Conservation (phyloP, 2,329 filamentous ascomycete species). For the Coccinonectria pachysandricola region DNA sequence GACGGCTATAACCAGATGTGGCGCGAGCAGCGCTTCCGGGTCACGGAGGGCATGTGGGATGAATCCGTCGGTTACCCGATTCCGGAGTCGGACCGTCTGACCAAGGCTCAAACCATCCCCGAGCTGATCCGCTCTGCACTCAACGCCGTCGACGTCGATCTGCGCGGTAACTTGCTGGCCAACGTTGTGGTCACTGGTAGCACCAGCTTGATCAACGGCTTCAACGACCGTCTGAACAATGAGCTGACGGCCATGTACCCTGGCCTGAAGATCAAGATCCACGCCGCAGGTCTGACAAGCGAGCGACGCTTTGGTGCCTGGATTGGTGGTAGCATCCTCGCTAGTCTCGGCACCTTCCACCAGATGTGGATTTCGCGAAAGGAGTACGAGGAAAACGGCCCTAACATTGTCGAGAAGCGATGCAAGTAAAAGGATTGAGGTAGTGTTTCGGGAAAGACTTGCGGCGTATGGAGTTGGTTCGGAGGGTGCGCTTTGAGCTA, state of each 20-base stretch:
- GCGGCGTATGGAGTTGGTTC: constrained; percentile 27
- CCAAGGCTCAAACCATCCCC: constrained; percentile 70
- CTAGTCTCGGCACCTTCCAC: constrained; percentile 92
- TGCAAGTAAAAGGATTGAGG: constrained; percentile 56
- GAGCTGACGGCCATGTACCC: constrained; percentile 78
- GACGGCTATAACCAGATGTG: constrained; percentile 96
- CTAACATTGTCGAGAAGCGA: constrained; percentile 84
- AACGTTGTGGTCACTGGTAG: constrained; percentile 93
- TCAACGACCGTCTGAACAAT: constrained; percentile 80
- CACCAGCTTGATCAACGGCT: constrained; percentile 76
- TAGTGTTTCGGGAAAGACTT: constrained; percentile 7
- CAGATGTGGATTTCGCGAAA: constrained; percentile 99
- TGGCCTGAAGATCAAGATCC: constrained; percentile 75
- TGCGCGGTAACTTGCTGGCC: constrained; percentile 69
- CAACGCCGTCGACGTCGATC: constrained; percentile 75
- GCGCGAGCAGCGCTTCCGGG: constrained; percentile 74
- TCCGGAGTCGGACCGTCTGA: constrained; percentile 36
- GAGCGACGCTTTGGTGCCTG: constrained; percentile 89
- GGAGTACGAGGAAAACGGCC: constrained; percentile 94
- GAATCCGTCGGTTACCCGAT: constrained; percentile 59
- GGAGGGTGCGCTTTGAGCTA: constrained; percentile 17
- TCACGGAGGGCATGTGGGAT: constrained; percentile 86
- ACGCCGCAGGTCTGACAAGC: constrained; percentile 73
- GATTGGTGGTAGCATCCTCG: constrained; percentile 94
- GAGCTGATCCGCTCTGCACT: constrained; percentile 71